Percentiles rank a stretch among this genome's conserved stretches.
Evolutionary conservation across 768 basidiomycete genomes (phyloP).

Genomic region (Zangia roseola): DNA sequence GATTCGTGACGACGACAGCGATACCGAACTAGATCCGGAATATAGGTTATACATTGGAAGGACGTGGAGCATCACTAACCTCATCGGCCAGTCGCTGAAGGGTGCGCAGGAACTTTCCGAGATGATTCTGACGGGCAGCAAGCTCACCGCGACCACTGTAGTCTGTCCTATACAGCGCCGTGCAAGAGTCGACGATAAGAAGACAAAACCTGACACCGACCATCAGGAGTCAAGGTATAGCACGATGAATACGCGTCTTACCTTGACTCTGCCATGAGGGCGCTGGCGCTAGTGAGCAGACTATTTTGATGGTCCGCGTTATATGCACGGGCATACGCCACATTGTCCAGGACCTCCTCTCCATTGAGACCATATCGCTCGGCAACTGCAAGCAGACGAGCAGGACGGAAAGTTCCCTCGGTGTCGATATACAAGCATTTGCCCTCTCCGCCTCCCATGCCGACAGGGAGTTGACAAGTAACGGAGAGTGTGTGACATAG

Average conservation of each 20-base stretch:
- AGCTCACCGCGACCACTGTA: constrained; percentile 95
- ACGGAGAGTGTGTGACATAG: constrained; percentile 98
- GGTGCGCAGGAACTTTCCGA: constrained; percentile 93
- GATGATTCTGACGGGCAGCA: constrained; percentile 90
- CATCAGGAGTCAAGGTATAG: constrained; percentile 5
- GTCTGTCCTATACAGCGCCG: constrained; percentile 92
- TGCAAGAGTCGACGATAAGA: constrained; percentile 95
- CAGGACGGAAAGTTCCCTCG: constrained; percentile 97
- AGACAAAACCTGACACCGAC: constrained; percentile 76
- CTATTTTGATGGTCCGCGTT: constrained; percentile 97
- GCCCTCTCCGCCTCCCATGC: constrained; percentile 98
- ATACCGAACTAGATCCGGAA: constrained; percentile 76
- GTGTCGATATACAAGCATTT: constrained; percentile 99
- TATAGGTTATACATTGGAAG: constrained; percentile 3
- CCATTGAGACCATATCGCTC: constrained; percentile 96
- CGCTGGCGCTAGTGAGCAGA: constrained; percentile 87
- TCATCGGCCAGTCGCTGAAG: constrained; percentile 95
- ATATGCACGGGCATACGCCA: constrained; percentile 97
- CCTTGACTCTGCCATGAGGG: constrained; percentile 99
- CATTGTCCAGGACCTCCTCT: constrained; percentile 97
- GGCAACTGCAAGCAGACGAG: constrained; percentile 89
- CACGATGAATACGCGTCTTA: constrained; percentile 35
- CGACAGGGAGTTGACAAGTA: constrained; percentile 94
- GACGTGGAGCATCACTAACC: constrained; percentile 44
- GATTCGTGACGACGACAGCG: constrained; percentile 96